Evolutionary conservation across 176 grass and related monocot genomes (phyloP).

Genomic region (Juncus effusus): DNA sequence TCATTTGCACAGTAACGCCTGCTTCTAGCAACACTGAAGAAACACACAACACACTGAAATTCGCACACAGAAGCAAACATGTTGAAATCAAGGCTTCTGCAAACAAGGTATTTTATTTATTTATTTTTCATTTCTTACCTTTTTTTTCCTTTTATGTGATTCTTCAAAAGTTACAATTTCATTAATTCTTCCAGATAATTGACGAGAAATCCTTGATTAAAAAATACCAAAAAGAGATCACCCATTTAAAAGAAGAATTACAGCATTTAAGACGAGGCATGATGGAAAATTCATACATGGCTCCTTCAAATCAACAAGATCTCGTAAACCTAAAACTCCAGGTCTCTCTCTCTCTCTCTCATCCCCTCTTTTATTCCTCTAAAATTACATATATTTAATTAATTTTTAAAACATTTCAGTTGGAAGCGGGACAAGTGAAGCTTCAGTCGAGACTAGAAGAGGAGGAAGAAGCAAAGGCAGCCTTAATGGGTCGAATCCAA

Average conservation of each 20-base stretch:
- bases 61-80: constrained; percentile 92
- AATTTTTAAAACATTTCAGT: constrained; percentile 33
- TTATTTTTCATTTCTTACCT: constrained; percentile 8
- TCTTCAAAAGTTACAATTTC: background rate
- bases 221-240: constrained; percentile 97
- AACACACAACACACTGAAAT: constrained; percentile 98
- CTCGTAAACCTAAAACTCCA: constrained; percentile 96
- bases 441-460: constrained; percentile 93
- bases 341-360: constrained; percentile 50
- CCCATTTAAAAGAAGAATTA: constrained; percentile 88
- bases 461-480: constrained; percentile 99
- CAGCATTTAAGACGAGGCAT: constrained; percentile 88
- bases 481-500: constrained; percentile 94
- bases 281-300: constrained; percentile 56
- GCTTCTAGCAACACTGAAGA: constrained; percentile 96
- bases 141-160: constrained; percentile 17
- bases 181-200: constrained; percentile 64
- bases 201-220: constrained; percentile 99
- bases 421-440: constrained; percentile 98
- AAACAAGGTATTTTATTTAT: constrained; percentile 61
- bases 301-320: constrained; percentile 73
- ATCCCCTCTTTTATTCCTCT: constrained; percentile 21
- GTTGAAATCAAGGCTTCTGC: constrained; percentile 97
- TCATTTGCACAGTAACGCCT: constrained; percentile 97
- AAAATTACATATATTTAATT: constrained; percentile 23